These are phyloP conservation scores for Lecanicillium sp. DNA, from an alignment of 2,329 filamentous ascomycete genomes.

Conservation along the genomic window DNA sequence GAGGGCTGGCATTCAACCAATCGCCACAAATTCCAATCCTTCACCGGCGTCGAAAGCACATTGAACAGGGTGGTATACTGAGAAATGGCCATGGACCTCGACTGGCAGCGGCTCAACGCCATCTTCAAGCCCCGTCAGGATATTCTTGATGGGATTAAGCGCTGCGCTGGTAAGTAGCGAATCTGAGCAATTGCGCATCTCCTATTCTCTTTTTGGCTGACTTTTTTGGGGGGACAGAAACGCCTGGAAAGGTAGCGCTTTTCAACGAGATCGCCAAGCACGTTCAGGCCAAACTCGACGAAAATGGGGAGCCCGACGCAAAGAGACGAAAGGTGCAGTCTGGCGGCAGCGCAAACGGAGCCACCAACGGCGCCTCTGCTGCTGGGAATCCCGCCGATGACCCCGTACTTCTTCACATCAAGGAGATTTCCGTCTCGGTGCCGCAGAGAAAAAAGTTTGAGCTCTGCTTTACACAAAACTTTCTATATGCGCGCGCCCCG, in stretches of 20 bases:
- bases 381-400: slow-evolving; percentile 41
- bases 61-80: not conserved
- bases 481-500: slow-evolving; percentile 51
- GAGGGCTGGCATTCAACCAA: not conserved
- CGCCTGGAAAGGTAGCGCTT: slow-evolving; percentile 41
- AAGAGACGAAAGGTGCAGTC: slow-evolving; percentile 50
- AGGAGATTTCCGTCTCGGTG: slow-evolving; percentile 61
- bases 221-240: slow-evolving; percentile 35
- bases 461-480: slow-evolving; percentile 54
- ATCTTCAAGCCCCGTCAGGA: slow-evolving; percentile 53
- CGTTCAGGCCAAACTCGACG: slow-evolving; percentile 39
- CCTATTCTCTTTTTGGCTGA: not conserved
- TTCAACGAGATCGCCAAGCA: slow-evolving; percentile 53
- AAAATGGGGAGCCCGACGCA: slow-evolving; percentile 38
- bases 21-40: not conserved
- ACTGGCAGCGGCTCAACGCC: slow-evolving; percentile 42
- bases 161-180: slow-evolving; percentile 42
- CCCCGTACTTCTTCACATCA: slow-evolving; percentile 51
- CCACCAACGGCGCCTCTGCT: slow-evolving; percentile 18
- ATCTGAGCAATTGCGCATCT: not conserved
- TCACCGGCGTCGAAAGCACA: not conserved
- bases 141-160: slow-evolving; percentile 47
- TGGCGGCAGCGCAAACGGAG: slow-evolving; percentile 16
- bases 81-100: slow-evolving; percentile 40
- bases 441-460: slow-evolving; percentile 65